Conservation (phyloP, 2,329 filamentous ascomycete species). For the Arthrocladium fulminans region DNA sequence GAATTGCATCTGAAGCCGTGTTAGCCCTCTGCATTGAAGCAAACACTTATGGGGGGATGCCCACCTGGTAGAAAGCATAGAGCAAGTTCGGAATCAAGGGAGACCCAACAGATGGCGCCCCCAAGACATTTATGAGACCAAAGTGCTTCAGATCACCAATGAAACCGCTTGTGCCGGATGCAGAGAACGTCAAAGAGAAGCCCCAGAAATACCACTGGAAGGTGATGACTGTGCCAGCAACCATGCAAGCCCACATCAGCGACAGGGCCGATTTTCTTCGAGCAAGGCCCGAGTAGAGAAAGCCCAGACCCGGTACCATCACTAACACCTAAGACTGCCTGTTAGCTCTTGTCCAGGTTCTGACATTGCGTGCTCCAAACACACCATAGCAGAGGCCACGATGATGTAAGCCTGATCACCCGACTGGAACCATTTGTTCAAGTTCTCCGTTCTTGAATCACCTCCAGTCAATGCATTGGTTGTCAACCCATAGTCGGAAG, state of each 20-base stretch:
- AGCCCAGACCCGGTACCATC: constrained; percentile 94
- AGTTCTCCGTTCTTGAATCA: constrained; percentile 70
- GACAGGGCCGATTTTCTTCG: constrained; percentile 93
- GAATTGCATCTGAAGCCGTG: constrained; percentile 73
- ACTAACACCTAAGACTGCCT: constrained; percentile 50
- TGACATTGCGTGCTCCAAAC: neutral
- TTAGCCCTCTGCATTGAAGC: constrained; percentile 20
- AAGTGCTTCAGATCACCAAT: constrained; percentile 89
- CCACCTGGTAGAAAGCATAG: constrained; percentile 86
- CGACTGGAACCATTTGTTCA: constrained; percentile 91
- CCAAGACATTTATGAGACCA: constrained; percentile 76
- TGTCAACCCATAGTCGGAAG: constrained; percentile 33
- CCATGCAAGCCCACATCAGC: constrained; percentile 96
- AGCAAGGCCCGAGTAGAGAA: constrained; percentile 95
- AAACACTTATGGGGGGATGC: constrained; percentile 19
- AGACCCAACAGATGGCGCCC: constrained; percentile 74
- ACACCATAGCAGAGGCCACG: constrained; percentile 71
- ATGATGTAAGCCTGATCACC: constrained; percentile 95
- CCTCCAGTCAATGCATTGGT: constrained; percentile 58
- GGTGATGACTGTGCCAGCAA: constrained; percentile 76
- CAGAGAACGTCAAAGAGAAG: constrained; percentile 87
- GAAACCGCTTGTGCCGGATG: constrained; percentile 71
- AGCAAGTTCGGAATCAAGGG: constrained; percentile 81
- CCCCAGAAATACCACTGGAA: constrained; percentile 99
- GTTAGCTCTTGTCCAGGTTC: neutral